These are phyloP conservation scores for Simplicillium sp. DNA, from an alignment of 2,329 filamentous ascomycete species.

Conservation along the genomic window DNA sequence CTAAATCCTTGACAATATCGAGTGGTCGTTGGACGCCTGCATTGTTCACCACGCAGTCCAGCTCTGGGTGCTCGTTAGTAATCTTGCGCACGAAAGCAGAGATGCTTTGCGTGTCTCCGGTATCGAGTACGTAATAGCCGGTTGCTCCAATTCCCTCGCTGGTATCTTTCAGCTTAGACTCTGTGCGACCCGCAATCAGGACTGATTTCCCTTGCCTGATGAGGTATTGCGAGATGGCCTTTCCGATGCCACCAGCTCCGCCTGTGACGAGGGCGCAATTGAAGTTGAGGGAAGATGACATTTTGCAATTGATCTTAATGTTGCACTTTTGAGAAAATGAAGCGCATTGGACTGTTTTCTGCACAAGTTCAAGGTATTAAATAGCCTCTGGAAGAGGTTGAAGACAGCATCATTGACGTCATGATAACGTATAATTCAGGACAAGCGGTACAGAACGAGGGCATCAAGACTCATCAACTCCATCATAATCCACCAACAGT, in stretches of 20 bases:
- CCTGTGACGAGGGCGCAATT: constrained; percentile 39
- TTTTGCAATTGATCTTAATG: neutral
- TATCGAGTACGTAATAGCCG: constrained; percentile 43
- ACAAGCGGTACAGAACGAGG: too few species aligned
- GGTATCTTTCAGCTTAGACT: constrained; percentile 37
- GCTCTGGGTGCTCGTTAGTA: constrained; percentile 32
- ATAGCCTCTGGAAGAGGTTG: too few species aligned
- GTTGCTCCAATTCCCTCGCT: constrained; percentile 32
- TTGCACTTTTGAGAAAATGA: too few species aligned
- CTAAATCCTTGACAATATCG: constrained; percentile 26
- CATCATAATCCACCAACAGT: too few species aligned
- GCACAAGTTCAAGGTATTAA: too few species aligned
- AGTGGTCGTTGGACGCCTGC: constrained; percentile 48
- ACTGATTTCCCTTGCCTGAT: constrained; percentile 37
- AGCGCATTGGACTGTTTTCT: too few species aligned
- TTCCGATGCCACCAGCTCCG: constrained; percentile 42
- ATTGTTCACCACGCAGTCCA: constrained; percentile 52
- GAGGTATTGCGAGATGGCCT: constrained; percentile 35
- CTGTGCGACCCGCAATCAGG: constrained; percentile 43
- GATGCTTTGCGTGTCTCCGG: constrained; percentile 32
- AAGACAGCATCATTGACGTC: too few species aligned
- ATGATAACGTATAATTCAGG: too few species aligned
- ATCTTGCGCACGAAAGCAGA: constrained; percentile 34
- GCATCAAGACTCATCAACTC: too few species aligned
- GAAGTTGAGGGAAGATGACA: constrained; percentile 17